Evolutionary conservation across 1,139 yeast genomes (phyloP), one percentile per base, ranked within the genome.

Genomic region (Blastobotrys aristatus): DNA sequence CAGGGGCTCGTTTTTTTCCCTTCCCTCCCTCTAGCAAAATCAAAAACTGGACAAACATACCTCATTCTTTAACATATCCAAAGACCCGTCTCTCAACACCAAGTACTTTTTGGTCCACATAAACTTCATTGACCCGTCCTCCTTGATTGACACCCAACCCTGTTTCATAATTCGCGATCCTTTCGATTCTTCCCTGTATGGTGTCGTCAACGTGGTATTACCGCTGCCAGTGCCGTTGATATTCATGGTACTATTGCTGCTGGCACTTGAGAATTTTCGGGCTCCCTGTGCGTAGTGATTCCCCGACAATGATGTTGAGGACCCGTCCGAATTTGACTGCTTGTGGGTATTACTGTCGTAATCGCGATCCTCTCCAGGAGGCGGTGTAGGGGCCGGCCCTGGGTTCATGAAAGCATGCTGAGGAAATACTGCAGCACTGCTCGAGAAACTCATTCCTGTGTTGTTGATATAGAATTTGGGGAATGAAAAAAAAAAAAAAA

Each of bases 61-160:
- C 54, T 88, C 96, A 49, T 71, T 75, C 60, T 86, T 88, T 68
- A 82, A 84, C 55, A 92, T 79, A 52, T 83, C 84, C 51, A 92
- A 70, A 35, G 82, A 78, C 48, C 83, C 76, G 55, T 89, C 96
- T 57, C 79, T 79, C 46, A 92, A 72, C 11, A 86, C 82, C 70
- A 90, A 72, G 64, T 74, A 90, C 57, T 95, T 77, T 63, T 89
- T 89, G 52, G 90, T 89, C 97, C 97, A 92, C 57, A 95, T 73
- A 64, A 90, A 88, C 13, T 89, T 79, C 54, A 71, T 68, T 17
- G 67, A 55, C 20, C 96, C 96, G 58, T 90, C 97, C 59, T 90
- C 97, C 64, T 88, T 89, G 48, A 88, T 82, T 48, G 87, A 86
- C 22, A 87, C 90, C 95, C 96, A 90, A 0, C 97, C 97, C 48